Base-by-base conservation (phyloP, 805 yeast genomes). In the Lipomyces lipofer region DNA sequence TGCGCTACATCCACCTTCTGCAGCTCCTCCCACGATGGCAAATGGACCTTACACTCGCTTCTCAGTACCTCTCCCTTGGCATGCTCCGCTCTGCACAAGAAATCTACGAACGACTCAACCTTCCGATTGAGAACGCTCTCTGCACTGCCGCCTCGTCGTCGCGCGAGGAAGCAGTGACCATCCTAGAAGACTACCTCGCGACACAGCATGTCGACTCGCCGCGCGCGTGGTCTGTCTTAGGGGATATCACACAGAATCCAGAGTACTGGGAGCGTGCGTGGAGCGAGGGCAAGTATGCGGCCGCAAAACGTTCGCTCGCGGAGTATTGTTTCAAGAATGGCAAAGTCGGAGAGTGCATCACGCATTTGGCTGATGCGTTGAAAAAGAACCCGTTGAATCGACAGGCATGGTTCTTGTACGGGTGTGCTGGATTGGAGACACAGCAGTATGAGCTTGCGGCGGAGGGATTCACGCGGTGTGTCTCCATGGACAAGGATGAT, bases 381-480 rank as follows among this genome's bases (percentile, higher is more conserved):
- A 73, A 78, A 21, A 81, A 82, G 25, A 85, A 85, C 67, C 94
- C 97, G 8, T 73, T 88, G 49, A 81, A 79, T 63, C 82, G 79
- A 63, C 88, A 86, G 17, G 86, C 92, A 32, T 90, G 98, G 96
- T 92, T 84, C 67, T 81, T 90, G 64, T 90, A 91, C 66, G 98
- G 98, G 4, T 88, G 96, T 67, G 75, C 91, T 51, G 96, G 95
- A 0, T 73, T 94, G 47, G 96, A 89, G 66, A 69, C 81, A 12
- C 77, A 73, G 6, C 82, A 85, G 62, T 87, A 78, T 72, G 86
- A 83, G 22, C 70, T 86, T 42, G 96, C 97, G 0, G 84, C 95
- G 0, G 95, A 88, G 66, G 97, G 97, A 0, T 91, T 94, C 67
- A 85, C 96, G 0, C 77, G 97, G 64, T 89, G 97, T 72, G 91